These are phyloP conservation scores for Pythium guiyangense DNA, from an alignment of 352 stramenopile genomes.

Conservation along the genomic window DNA sequence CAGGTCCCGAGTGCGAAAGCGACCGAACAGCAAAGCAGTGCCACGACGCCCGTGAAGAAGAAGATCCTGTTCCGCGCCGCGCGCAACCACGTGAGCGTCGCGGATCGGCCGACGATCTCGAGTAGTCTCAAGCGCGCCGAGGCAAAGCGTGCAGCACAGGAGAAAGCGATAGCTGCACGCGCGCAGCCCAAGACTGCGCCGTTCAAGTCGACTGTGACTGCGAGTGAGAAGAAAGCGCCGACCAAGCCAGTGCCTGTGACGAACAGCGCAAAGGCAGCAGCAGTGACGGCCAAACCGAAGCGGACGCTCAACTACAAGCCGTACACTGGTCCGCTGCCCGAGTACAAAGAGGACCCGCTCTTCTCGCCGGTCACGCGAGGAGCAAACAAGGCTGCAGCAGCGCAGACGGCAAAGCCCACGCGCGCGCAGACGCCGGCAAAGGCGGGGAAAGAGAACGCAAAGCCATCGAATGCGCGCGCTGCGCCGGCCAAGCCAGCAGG, in stretches of 20 bases:
- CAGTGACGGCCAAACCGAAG: conserved; percentile 6
- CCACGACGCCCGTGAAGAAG: conserved; percentile 5
- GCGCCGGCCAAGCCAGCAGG: conserved; percentile 17
- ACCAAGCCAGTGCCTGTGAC: neutral
- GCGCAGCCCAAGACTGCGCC: conserved; percentile 7
- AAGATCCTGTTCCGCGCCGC: conserved; percentile 8
- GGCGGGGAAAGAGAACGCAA: conserved; percentile 18
- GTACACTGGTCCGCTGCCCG: conserved; percentile 59
- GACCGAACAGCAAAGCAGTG: no score
- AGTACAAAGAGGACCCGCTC: conserved; percentile 50
- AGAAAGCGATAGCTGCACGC: neutral
- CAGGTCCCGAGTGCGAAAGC: conserved; percentile 3
- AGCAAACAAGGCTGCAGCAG: conserved; percentile 7
- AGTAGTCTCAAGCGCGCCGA: conserved; percentile 12
- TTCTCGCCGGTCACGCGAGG: conserved; percentile 35
- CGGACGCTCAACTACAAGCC: conserved; percentile 39
- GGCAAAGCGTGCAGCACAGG: conserved; percentile 6
- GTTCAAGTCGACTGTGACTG: conserved; percentile 9
- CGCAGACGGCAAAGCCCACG: conserved; percentile 18
- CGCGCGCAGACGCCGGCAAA: conserved; percentile 13
- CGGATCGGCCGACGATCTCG: conserved; percentile 13
- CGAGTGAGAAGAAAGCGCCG: conserved; percentile 3
- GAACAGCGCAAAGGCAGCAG: neutral
- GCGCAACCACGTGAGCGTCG: conserved; percentile 13
- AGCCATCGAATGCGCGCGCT: conserved; percentile 11